Conservation (phyloP, 441 rosid genomes). For the Pelargonium cotyledonis region DNA sequence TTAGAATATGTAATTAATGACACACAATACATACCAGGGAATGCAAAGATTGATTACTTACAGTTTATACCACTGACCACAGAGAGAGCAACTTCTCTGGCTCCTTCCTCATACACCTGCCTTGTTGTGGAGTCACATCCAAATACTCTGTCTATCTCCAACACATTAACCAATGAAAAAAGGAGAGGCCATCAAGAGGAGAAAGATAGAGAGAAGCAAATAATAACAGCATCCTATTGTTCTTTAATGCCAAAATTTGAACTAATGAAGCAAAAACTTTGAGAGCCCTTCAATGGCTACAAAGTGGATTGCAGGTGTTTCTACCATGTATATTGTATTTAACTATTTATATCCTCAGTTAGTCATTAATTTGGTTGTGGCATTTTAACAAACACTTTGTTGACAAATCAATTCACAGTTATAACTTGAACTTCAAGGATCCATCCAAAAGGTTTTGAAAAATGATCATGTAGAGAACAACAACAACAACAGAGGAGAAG, state of each 20-base stretch:
- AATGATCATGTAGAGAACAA: background rate
- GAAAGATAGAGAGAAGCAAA: background rate
- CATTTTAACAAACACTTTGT: background rate
- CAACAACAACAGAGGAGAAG: too few species aligned
- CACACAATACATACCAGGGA: background rate
- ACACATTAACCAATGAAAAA: conserved; percentile 10
- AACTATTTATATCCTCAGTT: background rate
- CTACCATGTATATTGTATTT: background rate
- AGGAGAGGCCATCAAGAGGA: background rate
- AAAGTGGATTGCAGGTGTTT: background rate
- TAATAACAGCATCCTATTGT: background rate
- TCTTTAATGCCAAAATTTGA: background rate
- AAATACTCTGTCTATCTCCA: conserved; percentile 63
- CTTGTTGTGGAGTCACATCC: conserved; percentile 48
- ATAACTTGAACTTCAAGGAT: background rate
- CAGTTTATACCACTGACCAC: conserved; percentile 79
- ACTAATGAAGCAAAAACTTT: background rate
- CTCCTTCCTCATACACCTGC: conserved; percentile 72
- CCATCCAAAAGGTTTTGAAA: background rate
- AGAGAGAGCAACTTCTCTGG: conserved; percentile 71
- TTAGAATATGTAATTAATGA: background rate
- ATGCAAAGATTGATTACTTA: conserved; percentile 28
- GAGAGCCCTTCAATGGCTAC: too few species aligned
- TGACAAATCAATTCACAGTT: background rate
- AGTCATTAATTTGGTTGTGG: background rate